Evolutionary conservation across 225 moss, liverwort and hornwort species (phyloP), one percentile per base, ranked within the genome.

Genomic region (Ulota crispa): DNA sequence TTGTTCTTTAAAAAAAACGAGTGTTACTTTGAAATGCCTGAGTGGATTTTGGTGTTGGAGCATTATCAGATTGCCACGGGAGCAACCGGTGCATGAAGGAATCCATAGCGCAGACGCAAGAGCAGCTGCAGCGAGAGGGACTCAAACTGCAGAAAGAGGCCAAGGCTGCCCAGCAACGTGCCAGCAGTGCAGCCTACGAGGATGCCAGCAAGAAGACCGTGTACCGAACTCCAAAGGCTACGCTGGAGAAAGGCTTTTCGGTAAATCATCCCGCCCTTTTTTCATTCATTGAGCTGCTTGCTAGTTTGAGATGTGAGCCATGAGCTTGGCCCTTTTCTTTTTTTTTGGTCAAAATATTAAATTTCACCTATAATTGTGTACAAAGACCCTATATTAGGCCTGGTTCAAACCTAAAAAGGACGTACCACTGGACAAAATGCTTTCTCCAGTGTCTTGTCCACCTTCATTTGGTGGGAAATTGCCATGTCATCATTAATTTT

Each of bases 201-300:
- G 99, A 99, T 75, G 94, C 92, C 47, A 85, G 88, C 6, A 99
- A 92, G 81, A 94, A 93, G 84, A 73, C 85, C 8, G 82, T 94
- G 32, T 89, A 91, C 37, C 88, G 86, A 81, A 87, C 56, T 47
- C 91, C 88, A 72, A 95, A 89, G 76, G 91, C 93, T 53, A 75
- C 27, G 41, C 12, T 78, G 9, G 94, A 93, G 52, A 94, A 92
- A 78, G 94, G 88, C 85, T 84, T 88, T 81, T 64, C 65, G 86
- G 96, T 89, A 75, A 39, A 62, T 31, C 67, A 1, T 20, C 27
- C 14, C 30, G 50, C 9, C 45, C 12, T 11, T 12, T 45, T 45
- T 43, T 47, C 36, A 12, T 34, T 36, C 15, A 14, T 34, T 20
- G 31, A 18, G 16, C 50, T 36, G 4, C 16, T 47, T 60, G 64